These are phyloP conservation scores for Plasmodium billcollinsi DNA, from an alignment of 169 alveolate species.

Conservation along the genomic window DNA sequence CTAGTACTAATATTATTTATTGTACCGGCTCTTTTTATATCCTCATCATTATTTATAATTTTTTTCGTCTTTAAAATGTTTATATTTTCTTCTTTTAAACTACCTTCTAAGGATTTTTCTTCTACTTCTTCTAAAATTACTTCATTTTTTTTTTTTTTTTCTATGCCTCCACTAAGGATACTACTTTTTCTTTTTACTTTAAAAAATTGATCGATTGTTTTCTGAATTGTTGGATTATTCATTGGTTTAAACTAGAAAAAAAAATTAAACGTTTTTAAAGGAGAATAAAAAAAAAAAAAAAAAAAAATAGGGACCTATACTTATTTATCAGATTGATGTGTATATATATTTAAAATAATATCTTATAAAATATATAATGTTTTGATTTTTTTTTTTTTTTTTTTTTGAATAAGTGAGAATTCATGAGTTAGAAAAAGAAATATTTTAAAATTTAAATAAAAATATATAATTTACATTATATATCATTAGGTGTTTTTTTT, in stretches of 20 bases:
- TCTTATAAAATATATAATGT: too few relatives aligned
- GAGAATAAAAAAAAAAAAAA: not conserved
- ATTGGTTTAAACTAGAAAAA: constrained; percentile 6
- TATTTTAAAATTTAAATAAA: too few relatives aligned
- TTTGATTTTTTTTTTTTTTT: too few relatives aligned
- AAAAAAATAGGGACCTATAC: not conserved
- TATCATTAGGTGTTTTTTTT: too few relatives aligned
- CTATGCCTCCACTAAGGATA: not conserved
- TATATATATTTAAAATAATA: not conserved
- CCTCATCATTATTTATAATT: constrained; percentile 1
- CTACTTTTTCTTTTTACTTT: constrained; percentile 34
- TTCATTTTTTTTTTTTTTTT: not conserved
- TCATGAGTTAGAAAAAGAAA: too few relatives aligned
- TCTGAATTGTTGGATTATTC: constrained; percentile 58
- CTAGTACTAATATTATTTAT: not conserved
- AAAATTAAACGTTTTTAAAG: not conserved
- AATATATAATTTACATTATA: too few relatives aligned
- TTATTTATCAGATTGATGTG: not conserved
- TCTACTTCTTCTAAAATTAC: not conserved
- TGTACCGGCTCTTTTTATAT: not conserved
- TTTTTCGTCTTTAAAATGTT: constrained; percentile 36
- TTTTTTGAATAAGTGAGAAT: too few relatives aligned
- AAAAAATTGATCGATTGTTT: constrained; percentile 67
- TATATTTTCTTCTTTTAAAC: constrained; percentile 7
- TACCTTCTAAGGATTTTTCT: constrained; percentile 10